A percentile compares a stretch with the other conserved stretches of the same genome.
These are phyloP conservation scores for Marasmius fiardii DNA, from an alignment of 1,284 basidiomycete species.

Conservation along the genomic window DNA sequence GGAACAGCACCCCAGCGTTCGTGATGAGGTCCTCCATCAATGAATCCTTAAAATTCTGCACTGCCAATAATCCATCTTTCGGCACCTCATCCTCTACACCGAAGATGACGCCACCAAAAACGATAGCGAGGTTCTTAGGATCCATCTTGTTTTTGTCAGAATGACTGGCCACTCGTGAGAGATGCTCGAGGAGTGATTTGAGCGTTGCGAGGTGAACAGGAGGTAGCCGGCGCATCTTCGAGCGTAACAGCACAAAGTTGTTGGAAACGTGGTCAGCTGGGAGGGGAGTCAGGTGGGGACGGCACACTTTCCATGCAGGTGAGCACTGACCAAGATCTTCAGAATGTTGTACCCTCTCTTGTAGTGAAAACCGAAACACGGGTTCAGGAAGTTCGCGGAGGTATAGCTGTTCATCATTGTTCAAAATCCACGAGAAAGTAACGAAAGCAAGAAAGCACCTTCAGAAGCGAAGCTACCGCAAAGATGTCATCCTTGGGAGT, in stretches of 20 bases:
- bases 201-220: conserved; percentile 89
- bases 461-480: conserved; percentile 88
- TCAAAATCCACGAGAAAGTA: neutral
- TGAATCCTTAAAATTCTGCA: conserved; percentile 77
- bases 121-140: conserved; percentile 83
- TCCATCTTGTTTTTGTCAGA: conserved; percentile 93
- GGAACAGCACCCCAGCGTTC: conserved; percentile 61
- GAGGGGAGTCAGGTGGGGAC: conserved; percentile 9
- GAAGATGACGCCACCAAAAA: conserved; percentile 84
- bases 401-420: conserved; percentile 53
- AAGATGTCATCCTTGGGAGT: conserved; percentile 81
- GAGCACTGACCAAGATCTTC: conserved; percentile 60
- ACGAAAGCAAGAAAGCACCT: conserved; percentile 46
- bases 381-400: conserved; percentile 92
- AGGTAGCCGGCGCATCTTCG: conserved; percentile 82
- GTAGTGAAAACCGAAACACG: conserved; percentile 82
- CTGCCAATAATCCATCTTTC: conserved; percentile 68
- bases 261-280: conserved; percentile 69
- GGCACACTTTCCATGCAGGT: neutral
- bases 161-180: conserved; percentile 71
- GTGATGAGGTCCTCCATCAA: conserved; percentile 86
- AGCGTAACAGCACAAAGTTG: conserved; percentile 70
- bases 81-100: conserved; percentile 81
- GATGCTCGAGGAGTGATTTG: conserved; percentile 85
- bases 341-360: conserved; percentile 83